Evolutionary conservation across 257 asterid species (phyloP), one percentile per base, ranked within the genome.

Genomic region (Buddleja alternifolia): DNA sequence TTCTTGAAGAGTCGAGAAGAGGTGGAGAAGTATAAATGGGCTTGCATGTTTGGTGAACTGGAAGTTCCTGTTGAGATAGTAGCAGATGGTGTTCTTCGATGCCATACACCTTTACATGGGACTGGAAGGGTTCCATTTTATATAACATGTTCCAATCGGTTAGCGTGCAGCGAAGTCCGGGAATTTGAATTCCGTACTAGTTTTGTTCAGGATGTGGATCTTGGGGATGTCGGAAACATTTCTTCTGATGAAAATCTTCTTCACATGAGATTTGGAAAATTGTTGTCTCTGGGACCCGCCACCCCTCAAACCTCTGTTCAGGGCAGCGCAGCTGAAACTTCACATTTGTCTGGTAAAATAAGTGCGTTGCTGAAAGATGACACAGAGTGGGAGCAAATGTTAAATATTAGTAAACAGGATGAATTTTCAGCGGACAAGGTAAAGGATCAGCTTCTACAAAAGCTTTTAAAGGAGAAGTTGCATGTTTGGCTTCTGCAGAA

Each of bases 101-200:
- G 98, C 87, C 73, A 58, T 64, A 84, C 96, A 20, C 98, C 95
- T 74, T 61, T 72, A 52, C 96, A 87, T 55, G 86, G 77, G 75
- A 73, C 82, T 55, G 97, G 95, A 75, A 86, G 85, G 77, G 87
- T 92, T 68, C 94, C 97, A 29, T 92, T 92, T 72, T 92, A 92
- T 54, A 58, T 92, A 60, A 92, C 98, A 52, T 82, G 96, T 80
- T 89, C 91, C 77, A 92, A 92, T 77, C 88, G 98, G 82, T 84
- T 88, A 76, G 96, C 98, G 54, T 89, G 98, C 83, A 92, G 98
- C 58, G 98, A 92, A 84, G 88, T 92, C 63, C 86, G 98, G 37
- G 98, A 92, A 80, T 93, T 88, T 61, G 97, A 90, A 71, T 90
- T 85, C 75, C 83, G 85, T 46, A 61, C 81, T 42, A 42, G 69